Percentiles rank a stretch among this genome's conserved stretches.
phyloP scores from a whole-genome alignment of 1,139 yeast species.

The Suhomyces bokatorum region DNA sequence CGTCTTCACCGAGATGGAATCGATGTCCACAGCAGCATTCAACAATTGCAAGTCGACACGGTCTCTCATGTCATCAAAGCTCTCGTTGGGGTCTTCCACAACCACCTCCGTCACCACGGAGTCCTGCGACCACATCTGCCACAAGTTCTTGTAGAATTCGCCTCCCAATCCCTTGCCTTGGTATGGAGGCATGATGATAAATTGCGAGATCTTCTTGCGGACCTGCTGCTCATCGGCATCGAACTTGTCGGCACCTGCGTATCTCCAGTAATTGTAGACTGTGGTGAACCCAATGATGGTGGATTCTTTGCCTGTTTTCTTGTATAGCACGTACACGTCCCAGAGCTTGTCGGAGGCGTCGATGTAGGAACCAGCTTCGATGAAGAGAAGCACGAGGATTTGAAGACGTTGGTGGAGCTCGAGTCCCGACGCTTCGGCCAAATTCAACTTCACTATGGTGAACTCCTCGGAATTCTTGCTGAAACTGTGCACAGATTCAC shows the following conservation, averaged over 20 bases:
- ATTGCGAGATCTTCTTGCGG: conserved; percentile 85
- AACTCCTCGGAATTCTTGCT: conserved; percentile 21
- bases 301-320: conserved; percentile 39
- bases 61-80: conserved; percentile 89
- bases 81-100: conserved; percentile 94
- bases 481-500: conserved; percentile 42
- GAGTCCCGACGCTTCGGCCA: conserved; percentile 41
- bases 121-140: conserved; percentile 56
- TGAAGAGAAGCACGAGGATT: conserved; percentile 75
- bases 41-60: conserved; percentile 70
- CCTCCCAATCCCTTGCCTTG: conserved; percentile 75
- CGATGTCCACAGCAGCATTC: conserved; percentile 22
- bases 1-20: conserved; percentile 21
- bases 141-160: conserved; percentile 56
- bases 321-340: conserved; percentile 60
- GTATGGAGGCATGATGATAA: conserved; percentile 77
- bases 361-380: conserved; percentile 92
- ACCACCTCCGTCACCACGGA: conserved; percentile 67
- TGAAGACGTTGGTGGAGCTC: conserved; percentile 72
- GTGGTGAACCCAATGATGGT: conserved; percentile 78
- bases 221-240: conserved; percentile 48
- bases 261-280: conserved; percentile 81
- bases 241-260: conserved; percentile 56
- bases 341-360: conserved; percentile 75
- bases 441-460: conserved; percentile 38